Percentiles rank a stretch among this genome's conserved stretches.
These are phyloP conservation scores for Penicillium sp. DNA, from an alignment of 2,329 filamentous ascomycete genomes.

Conservation along the genomic window DNA sequence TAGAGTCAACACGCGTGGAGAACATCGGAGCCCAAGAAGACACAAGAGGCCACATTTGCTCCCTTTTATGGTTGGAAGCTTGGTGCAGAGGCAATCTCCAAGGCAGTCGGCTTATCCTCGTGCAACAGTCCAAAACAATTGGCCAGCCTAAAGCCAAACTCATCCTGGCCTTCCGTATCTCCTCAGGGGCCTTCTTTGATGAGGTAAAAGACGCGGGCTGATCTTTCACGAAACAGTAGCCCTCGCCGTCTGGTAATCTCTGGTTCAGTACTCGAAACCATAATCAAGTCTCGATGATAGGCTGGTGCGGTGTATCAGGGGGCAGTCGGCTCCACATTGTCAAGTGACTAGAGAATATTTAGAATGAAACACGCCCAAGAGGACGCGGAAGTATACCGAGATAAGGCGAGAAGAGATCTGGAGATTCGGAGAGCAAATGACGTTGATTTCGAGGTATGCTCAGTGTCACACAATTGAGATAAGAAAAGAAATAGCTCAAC, in stretches of 20 bases:
- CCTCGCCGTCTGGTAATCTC: background rate
- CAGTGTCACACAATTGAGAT: background rate
- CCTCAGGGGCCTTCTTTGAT: background rate
- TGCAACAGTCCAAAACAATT: background rate
- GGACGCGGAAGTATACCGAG: background rate
- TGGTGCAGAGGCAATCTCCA: background rate
- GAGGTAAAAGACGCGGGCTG: background rate
- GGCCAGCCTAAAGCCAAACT: background rate
- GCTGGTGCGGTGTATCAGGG: background rate
- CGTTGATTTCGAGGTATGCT: background rate
- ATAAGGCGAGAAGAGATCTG: background rate
- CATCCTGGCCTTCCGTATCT: background rate
- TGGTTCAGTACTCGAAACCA: background rate
- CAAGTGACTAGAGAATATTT: background rate
- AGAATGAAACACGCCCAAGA: background rate
- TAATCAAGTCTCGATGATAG: background rate
- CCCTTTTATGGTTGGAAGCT: background rate
- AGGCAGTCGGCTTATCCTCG: no score
- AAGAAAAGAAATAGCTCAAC: background rate
- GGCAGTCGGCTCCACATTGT: background rate
- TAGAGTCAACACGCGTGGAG: background rate
- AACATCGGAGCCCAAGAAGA: background rate
- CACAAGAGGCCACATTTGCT: background rate
- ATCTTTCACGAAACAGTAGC: background rate
- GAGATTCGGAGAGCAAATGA: background rate